These are phyloP conservation scores for Cyberlindnera petersonii DNA, from an alignment of 805 yeast species.

Conservation along the genomic window DNA sequence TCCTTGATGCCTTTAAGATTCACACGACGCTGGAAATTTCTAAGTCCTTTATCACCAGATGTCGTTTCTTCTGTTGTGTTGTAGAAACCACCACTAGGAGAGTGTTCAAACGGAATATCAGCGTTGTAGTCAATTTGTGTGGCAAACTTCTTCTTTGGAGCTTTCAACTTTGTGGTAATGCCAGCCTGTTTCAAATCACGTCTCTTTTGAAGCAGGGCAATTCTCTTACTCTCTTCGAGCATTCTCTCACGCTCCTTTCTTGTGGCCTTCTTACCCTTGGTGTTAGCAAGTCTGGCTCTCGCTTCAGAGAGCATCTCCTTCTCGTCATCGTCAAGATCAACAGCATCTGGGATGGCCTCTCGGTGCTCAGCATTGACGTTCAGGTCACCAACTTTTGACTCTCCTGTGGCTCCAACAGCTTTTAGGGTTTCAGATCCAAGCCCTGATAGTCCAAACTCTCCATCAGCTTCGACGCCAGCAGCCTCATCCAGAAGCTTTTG, in stretches of 20 bases:
- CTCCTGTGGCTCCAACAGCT: conserved; percentile 36
- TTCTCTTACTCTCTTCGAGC: conserved; percentile 70
- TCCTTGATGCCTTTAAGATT: conserved; percentile 42
- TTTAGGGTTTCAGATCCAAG: conserved; percentile 46
- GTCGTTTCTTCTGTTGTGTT: conserved; percentile 59
- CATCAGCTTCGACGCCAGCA: conserved; percentile 23
- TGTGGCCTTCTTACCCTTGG: conserved; percentile 93
- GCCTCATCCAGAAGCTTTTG: conserved; percentile 60
- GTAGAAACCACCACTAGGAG: conserved; percentile 63
- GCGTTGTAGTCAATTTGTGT: conserved; percentile 77
- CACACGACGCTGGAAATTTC: conserved; percentile 42
- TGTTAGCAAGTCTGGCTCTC: conserved; percentile 81
- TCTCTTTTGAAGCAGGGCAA: conserved; percentile 74
- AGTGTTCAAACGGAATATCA: conserved; percentile 75
- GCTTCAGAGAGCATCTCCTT: conserved; percentile 94
- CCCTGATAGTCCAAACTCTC: conserved; percentile 41
- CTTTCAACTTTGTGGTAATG: conserved; percentile 45
- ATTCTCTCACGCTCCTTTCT: conserved; percentile 82
- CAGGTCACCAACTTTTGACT: conserved; percentile 47
- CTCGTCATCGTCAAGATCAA: conserved; percentile 82
- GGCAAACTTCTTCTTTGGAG: conserved; percentile 48
- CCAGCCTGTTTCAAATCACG: conserved; percentile 83
- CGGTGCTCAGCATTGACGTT: conserved; percentile 71
- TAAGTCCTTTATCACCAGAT: conserved; percentile 35
- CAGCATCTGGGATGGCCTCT: conserved; percentile 79